These are phyloP conservation scores for Magnolia kwangsiensis DNA, from an alignment of 164 flowering plant genomes.

Conservation along the genomic window DNA sequence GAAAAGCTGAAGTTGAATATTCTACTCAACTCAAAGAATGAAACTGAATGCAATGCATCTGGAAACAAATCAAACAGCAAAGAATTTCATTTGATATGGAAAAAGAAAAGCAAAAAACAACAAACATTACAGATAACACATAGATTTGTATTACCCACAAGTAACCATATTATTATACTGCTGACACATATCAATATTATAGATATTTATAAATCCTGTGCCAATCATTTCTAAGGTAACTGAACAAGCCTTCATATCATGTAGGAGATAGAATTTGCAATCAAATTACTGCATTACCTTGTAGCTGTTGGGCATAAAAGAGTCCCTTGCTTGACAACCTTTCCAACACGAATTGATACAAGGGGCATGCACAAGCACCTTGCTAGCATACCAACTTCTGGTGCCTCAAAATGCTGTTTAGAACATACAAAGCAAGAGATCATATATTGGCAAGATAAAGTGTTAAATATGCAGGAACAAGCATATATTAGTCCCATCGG, in stretches of 20 bases:
- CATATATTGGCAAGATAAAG: no score
- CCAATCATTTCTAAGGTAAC: background rate
- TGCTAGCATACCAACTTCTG: slow-evolving; percentile 88
- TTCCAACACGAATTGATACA: slow-evolving; percentile 90
- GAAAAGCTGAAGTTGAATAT: no score
- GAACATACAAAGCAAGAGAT: no score
- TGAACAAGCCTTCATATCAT: background rate
- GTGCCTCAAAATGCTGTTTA: slow-evolving; percentile 77
- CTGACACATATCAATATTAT: background rate
- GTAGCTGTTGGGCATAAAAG: slow-evolving; percentile 58
- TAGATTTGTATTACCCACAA: background rate
- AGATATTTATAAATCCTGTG: background rate
- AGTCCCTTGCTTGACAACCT: slow-evolving; percentile 68
- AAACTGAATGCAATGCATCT: background rate
- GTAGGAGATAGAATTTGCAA: background rate
- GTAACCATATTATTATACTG: background rate
- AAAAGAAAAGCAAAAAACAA: background rate
- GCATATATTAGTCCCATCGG: no score
- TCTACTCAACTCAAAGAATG: background rate
- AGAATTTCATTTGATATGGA: background rate
- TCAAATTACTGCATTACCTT: slow-evolving; percentile 44
- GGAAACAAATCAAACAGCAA: background rate
- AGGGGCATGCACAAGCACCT: slow-evolving; percentile 90
- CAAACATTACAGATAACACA: background rate
- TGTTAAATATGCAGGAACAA: no score